phyloP scores from a whole-genome alignment of 1,284 basidiomycete species.

The Sanghuangporus sanghuang region DNA sequence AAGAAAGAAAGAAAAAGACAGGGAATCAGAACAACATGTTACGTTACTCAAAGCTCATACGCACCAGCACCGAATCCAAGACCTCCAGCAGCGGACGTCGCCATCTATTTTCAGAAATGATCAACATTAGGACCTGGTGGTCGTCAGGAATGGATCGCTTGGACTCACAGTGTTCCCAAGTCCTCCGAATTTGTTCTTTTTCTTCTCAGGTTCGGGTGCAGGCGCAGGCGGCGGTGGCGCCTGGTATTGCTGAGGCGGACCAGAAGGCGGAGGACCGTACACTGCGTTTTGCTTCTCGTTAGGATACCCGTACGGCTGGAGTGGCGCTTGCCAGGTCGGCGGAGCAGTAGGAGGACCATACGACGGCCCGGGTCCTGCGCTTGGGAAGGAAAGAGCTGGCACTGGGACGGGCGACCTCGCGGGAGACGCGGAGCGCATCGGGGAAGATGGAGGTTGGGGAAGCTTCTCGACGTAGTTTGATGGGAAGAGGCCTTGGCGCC shows the following conservation, averaged over 20 bases:
- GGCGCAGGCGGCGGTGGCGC: slow-evolving; percentile 15
- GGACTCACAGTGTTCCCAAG: slow-evolving; percentile 50
- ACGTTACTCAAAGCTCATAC: slow-evolving; percentile 14
- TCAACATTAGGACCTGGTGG: background rate
- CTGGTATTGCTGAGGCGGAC: slow-evolving; percentile 28
- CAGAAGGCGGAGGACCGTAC: slow-evolving; percentile 25
- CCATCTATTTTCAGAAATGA: slow-evolving; percentile 36
- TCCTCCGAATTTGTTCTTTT: slow-evolving; percentile 56
- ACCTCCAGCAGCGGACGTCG: slow-evolving; percentile 54
- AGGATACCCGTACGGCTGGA: slow-evolving; percentile 13
- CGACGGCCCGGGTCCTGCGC: slow-evolving; percentile 10
- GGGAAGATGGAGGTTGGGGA: background rate
- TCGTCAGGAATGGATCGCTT: background rate
- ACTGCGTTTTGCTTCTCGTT: slow-evolving; percentile 23
- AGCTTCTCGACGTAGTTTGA: slow-evolving; percentile 33
- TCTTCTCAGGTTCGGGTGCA: slow-evolving; percentile 36
- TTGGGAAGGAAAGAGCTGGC: slow-evolving; percentile 19
- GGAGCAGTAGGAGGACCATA: slow-evolving; percentile 17
- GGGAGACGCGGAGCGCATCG: slow-evolving; percentile 1
- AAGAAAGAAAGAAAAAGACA: background rate
- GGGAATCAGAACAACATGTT: background rate
- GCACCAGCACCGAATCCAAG: slow-evolving; percentile 59
- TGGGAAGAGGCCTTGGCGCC: slow-evolving; percentile 57
- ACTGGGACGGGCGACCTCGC: background rate
- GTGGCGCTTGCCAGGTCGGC: slow-evolving; percentile 20